A percentile compares a stretch with the other conserved stretches of the same genome.
Conservation (phyloP, 192 early-diverging fungal genomes). For the Coemansia sp. region DNA sequence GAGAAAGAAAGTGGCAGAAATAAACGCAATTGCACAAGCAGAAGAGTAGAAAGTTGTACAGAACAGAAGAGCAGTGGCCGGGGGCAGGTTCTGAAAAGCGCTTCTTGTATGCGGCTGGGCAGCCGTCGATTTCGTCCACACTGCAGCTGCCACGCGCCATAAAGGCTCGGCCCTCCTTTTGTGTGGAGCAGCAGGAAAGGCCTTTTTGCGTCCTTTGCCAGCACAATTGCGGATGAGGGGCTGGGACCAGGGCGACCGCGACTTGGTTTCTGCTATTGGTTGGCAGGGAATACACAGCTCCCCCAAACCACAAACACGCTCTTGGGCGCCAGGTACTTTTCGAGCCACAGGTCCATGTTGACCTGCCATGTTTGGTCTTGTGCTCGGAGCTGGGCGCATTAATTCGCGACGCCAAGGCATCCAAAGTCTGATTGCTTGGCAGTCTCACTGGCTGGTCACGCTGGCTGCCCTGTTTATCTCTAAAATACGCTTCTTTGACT, state of each 20-base stretch:
- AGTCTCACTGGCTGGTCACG: constrained; percentile 1
- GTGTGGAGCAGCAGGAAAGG: constrained; percentile 10
- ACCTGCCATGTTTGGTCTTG: neutral
- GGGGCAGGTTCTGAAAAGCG: constrained; percentile 3
- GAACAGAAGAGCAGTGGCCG: constrained; percentile 10
- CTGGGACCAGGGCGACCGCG: neutral
- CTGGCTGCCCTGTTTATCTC: constrained; percentile 3
- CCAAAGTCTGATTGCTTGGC: neutral
- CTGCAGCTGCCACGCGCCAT: constrained; percentile 19
- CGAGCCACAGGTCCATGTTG: neutral
- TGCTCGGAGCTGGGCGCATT: neutral
- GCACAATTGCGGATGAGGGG: constrained; percentile 1
- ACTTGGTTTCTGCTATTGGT: neutral
- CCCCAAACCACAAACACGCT: neutral
- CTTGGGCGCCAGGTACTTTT: neutral
- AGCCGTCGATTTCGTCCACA: constrained; percentile 16
- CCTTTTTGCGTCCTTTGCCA: constrained; percentile 8
- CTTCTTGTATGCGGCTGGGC: constrained; percentile 15
- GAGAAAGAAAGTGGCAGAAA: constrained; percentile 16
- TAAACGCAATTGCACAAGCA: constrained; percentile 16
- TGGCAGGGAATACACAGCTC: neutral
- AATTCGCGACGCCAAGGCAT: neutral
- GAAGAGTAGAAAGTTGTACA: constrained; percentile 13
- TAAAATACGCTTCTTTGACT: neutral
- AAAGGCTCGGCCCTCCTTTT: constrained; percentile 8